phyloP scores from a whole-genome alignment of 2,329 filamentous ascomycete genomes.

The Arachnomyces sp. region DNA sequence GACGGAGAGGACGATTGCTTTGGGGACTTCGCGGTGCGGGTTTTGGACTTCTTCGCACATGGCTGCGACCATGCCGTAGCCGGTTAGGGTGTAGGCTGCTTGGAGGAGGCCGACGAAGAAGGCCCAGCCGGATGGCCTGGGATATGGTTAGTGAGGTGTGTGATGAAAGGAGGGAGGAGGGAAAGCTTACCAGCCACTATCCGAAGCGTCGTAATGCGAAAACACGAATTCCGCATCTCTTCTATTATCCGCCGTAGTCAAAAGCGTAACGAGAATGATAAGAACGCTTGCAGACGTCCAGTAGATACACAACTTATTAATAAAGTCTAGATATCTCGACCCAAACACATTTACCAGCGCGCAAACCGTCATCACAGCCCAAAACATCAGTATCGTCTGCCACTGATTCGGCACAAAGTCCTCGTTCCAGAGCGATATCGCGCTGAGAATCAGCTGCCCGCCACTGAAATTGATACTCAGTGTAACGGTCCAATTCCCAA shows the following conservation, averaged over 20 bases:
- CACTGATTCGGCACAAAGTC: slow-evolving; percentile 59
- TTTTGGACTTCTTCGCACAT: slow-evolving; percentile 69
- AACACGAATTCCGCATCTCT: slow-evolving; percentile 60
- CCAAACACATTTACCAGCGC: slow-evolving; percentile 59
- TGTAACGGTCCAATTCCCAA: slow-evolving; percentile 66
- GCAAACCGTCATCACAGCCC: slow-evolving; percentile 61
- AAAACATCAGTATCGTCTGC: slow-evolving; percentile 66
- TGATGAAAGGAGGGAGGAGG: slow-evolving; percentile 4
- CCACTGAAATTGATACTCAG: slow-evolving; percentile 65
- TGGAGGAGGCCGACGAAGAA: slow-evolving; percentile 66
- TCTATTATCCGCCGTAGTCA: slow-evolving; percentile 51
- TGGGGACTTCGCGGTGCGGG: slow-evolving; percentile 61
- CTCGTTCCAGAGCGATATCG: slow-evolving; percentile 63
- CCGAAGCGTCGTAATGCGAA: slow-evolving; percentile 58
- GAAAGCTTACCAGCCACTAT: slow-evolving; percentile 51
- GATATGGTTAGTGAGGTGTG: slow-evolving; percentile 5
- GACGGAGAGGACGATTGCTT: slow-evolving; percentile 63
- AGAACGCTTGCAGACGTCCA: slow-evolving; percentile 61
- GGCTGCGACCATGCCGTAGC: slow-evolving; percentile 63
- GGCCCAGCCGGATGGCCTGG: slow-evolving; percentile 58
- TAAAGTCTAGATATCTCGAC: slow-evolving; percentile 55
- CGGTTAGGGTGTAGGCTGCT: slow-evolving; percentile 43
- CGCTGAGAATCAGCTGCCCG: slow-evolving; percentile 60
- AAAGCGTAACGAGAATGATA: slow-evolving; percentile 59
- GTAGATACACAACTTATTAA: slow-evolving; percentile 67